A percentile compares a stretch with the other conserved stretches of the same genome.
Conservation (phyloP, 2,329 filamentous ascomycete species). For the Beauveria pseudobassiana region DNA sequence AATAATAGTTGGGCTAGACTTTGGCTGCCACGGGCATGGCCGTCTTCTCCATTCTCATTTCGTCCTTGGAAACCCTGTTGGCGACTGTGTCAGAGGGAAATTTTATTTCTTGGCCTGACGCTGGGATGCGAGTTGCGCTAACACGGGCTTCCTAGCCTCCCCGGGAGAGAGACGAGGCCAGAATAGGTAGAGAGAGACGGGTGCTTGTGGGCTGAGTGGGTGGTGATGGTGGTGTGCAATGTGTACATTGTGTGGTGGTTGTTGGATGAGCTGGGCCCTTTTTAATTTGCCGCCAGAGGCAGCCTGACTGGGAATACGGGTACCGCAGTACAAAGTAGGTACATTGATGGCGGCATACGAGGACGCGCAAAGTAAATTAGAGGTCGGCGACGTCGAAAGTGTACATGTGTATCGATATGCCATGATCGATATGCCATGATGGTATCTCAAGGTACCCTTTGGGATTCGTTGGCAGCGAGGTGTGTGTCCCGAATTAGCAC, state of each 20-base stretch:
- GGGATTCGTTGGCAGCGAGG: background rate
- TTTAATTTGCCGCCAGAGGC: conserved; percentile 8
- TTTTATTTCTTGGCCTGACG: background rate
- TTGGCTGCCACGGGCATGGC: background rate
- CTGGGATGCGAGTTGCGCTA: conserved; percentile 1
- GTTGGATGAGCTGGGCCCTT: background rate
- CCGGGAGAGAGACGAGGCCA: conserved; percentile 2
- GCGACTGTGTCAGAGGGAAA: background rate
- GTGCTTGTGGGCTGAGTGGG: background rate
- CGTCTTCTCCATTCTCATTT: conserved; percentile 3
- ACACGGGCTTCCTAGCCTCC: conserved; percentile 10
- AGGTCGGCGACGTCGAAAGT: background rate
- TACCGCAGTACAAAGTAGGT: background rate
- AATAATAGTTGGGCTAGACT: background rate
- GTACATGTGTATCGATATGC: background rate
- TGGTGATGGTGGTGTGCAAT: background rate
- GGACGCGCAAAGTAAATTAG: background rate
- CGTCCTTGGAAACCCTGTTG: background rate
- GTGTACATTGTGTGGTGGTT: background rate
- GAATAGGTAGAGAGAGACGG: background rate
- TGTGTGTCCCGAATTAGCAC: conserved; percentile 12
- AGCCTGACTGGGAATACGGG: background rate
- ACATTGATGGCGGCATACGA: conserved; percentile 2
- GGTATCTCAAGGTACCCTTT: background rate
- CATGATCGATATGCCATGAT: too few relatives aligned